Evolutionary conservation across 176 grass and related monocot genomes (phyloP), one percentile per base, ranked within the genome.

Genomic region (Triticum timopheevii): DNA sequence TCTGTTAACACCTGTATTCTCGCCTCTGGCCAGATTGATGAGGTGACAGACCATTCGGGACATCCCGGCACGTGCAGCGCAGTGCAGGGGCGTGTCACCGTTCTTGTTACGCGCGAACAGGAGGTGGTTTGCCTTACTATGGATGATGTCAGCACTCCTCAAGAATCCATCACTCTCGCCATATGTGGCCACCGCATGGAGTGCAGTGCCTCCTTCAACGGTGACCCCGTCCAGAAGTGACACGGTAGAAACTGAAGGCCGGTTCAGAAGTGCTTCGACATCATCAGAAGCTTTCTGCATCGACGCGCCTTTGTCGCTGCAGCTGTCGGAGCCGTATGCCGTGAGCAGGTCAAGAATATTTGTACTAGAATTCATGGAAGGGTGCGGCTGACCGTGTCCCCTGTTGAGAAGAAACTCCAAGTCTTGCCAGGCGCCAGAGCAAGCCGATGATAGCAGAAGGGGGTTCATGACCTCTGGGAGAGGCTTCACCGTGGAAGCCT

Each of bases 111-210:
- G 69, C 11, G 0, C 0, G 36, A 5, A 7, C 16, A 61, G 33
- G 8, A 80, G 65, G 1, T 80, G 16, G 1, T 13, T 62, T 6
- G 22, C n/a, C n/a, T 5, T 54, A 1, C 3, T 1, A 22, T 59
- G 7, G 27, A 86, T 63, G 12, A 47, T 2, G 11, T 17, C 4
- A 0, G 65, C 66, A 24, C 85, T 25, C 7, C 7, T 5, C 65
- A 61, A 10, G 65, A 45, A 86, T 35, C 42, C 6, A 5, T 16
- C 2, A 0, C 9, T 8, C 3, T 71, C 65, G 0, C 84, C 76
- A 15, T 58, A 27, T 22, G n/a, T 62, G 3, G 83, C 73, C n/a
- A 69, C 74, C 63, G 69, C 9, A 69, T 86, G 84, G 7, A 84
- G 28, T 0, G 25, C 38, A 1, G 72, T 84, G 59, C 64, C 40